Evolutionary conservation across 2,329 filamentous ascomycete species (phyloP), one percentile per base, ranked within the genome.

Genomic region (Geosmithia morbida): DNA sequence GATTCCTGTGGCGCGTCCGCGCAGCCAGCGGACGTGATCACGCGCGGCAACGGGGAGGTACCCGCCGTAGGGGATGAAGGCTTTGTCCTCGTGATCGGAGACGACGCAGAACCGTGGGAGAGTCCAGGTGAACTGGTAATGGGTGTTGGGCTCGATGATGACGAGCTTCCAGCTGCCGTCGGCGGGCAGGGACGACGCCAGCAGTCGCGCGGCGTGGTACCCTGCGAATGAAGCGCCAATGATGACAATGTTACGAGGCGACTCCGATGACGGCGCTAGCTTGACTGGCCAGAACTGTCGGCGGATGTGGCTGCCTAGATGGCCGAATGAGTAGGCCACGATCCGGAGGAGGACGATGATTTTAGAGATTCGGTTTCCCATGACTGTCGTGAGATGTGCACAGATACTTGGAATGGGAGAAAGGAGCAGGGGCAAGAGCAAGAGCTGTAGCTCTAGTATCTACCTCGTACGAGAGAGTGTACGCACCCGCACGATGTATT

Each of bases 81-180:
- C 75, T 53, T 74, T 74, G 48, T 74, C 59, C 51, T 80, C 77
- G 44, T 78, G 71, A 18, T 58, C 58, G n/a, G 65, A 59, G 5
- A 75, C 62, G 14, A 81, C 76, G 41, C 68, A 73, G 55, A 74
- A 79, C 3, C 78, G 68, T 0, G 79, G 78, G 39, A 81, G 66
- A 11, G 68, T 66, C 64, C 72, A 79, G 0, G 71, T 69, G 52
- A 71, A 76, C 52, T 78, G 68, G 57, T 77, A 74, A 56, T 78
- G 74, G 4, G 64, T 67, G 53, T 75, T 73, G 46, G 68, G 70
- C 56, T 80, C 76, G 39, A 79, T 56, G 2, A 79, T 57, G 0
- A 78, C 57, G 2, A 77, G 66, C 5, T 65, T 63, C 55, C 68
- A 75, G 16, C 54, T 55, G n/a, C 58, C 59, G 16, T 67, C 61